A percentile compares a stretch with the other conserved stretches of the same genome.
phyloP scores from a whole-genome alignment of 345 rosid genomes.

The Salix arbutifolia region DNA sequence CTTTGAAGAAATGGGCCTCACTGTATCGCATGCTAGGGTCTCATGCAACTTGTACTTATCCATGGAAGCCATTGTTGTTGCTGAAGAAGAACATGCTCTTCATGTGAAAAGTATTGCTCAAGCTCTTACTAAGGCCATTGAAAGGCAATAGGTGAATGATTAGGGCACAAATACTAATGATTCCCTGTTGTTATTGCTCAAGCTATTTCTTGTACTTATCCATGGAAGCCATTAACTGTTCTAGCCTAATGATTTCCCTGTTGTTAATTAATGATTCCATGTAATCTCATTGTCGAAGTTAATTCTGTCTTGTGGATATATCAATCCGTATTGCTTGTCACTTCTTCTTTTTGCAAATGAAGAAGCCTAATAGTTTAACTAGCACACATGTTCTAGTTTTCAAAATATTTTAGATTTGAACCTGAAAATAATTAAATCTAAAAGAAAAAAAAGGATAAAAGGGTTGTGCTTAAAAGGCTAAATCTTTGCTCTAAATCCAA shows the following conservation, averaged over 20 bases:
- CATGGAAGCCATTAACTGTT: too few species aligned
- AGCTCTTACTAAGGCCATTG: constrained; percentile 48
- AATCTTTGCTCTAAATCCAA: too few species aligned
- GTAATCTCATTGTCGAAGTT: background rate
- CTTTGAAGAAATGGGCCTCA: constrained; percentile 65
- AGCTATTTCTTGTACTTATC: too few species aligned
- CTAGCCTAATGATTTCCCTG: background rate
- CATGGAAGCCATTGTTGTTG: constrained; percentile 68
- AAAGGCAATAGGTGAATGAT: constrained; percentile 12
- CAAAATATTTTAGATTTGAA: too few species aligned
- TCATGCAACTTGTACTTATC: constrained; percentile 41
- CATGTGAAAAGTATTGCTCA: constrained; percentile 38
- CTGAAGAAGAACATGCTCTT: constrained; percentile 34
- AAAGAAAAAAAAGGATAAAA: too few species aligned
- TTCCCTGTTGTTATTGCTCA: background rate
- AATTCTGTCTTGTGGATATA: background rate
- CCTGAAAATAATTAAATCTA: too few species aligned
- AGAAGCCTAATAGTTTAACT: too few species aligned
- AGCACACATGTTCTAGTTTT: too few species aligned
- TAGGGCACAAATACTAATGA: background rate
- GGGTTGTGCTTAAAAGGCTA: too few species aligned
- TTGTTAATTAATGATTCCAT: background rate
- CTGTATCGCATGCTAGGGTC: constrained; percentile 52
- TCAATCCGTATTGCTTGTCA: background rate
- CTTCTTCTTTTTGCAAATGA: background rate